Evolutionary conservation across 768 basidiomycete genomes (phyloP), one percentile per base, ranked within the genome.

Genomic region (Hypholoma fasciculare): DNA sequence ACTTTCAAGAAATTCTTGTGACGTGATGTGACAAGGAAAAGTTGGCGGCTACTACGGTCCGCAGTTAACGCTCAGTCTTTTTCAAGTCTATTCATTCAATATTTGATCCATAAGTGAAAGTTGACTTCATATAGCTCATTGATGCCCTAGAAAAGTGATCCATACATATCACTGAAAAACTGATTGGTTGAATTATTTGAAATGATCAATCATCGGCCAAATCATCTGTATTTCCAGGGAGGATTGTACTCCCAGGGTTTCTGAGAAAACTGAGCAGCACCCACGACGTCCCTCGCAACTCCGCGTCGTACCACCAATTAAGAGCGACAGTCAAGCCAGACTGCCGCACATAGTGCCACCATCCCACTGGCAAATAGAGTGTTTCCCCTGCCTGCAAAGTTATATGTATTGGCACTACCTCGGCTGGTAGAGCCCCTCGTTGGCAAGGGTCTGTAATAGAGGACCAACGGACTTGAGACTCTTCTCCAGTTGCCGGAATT

Each of bases 301-400:
- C 89, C 62, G 88, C 80, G 65, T 95, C 92, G 68, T 92, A 93
- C 92, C 92, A 95, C 87, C 90, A 94, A 66, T 95, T 95, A 19
- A 92, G 64, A 1, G 91, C 90, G 58, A 94, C 83, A 1, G 83
- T 86, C 20, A 78, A 75, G 3, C 78, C 81, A 3, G 81, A 75
- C 68, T 97, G 95, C 40, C 84, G 79, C 37, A 96, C 93, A 66
- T 92, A 83, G 69, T 96, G 95, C 89, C 90, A 96, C 96, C 96
- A 97, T 0, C 92, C 88, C 4, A 89, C 83, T n/a, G 96, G 96
- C 17, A 97, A 83, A 71, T 94, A 96, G 17, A 97, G 73, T 0
- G 89, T 86, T 62, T 96, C 89, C 3, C 95, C 94, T 6, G 84
- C 82, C 4, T 74, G 60, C 7, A 97, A 67, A 1, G 83, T 84